These are phyloP conservation scores for Nicotiana rustica DNA, from an alignment of 305 asterid genomes.

Conservation along the genomic window DNA sequence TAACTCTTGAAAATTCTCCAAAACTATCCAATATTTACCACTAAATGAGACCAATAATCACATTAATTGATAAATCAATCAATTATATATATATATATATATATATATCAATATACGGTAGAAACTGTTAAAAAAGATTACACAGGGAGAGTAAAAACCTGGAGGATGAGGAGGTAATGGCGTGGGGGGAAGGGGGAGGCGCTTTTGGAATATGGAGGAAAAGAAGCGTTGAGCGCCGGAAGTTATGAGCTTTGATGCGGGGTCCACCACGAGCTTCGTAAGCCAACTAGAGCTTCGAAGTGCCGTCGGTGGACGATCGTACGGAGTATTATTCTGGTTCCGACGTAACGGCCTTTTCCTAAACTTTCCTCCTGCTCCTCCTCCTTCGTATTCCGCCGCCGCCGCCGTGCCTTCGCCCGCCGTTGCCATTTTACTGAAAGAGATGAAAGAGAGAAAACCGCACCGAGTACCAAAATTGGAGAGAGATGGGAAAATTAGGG, in stretches of 20 bases:
- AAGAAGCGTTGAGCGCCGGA: conserved; percentile 68
- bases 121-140: not conserved
- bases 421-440: conserved; percentile 58
- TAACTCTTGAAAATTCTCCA: not conserved
- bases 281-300: conserved; percentile 64
- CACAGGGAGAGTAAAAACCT: conserved; percentile 37
- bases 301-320: conserved; percentile 71
- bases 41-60: not conserved
- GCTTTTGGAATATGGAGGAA: conserved; percentile 57
- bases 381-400: conserved; percentile 50
- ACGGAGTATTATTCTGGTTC: conserved; percentile 68
- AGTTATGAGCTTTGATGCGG: conserved; percentile 72
- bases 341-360: conserved; percentile 62
- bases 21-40: not conserved
- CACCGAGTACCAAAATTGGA: conserved; percentile 6
- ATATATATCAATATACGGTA: too few species aligned
- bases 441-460: conserved; percentile 33
- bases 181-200: conserved; percentile 57
- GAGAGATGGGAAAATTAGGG: conserved; percentile 36
- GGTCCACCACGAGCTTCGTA: conserved; percentile 74
- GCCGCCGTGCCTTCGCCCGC: conserved; percentile 67
- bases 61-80: not conserved
- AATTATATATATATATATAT: too few species aligned
- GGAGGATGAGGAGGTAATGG: conserved; percentile 53
- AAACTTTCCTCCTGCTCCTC: conserved; percentile 77